Percentiles rank a stretch among this genome's conserved stretches.
These are phyloP conservation scores for Acanthochlamys bracteata DNA, from an alignment of 106 monocot species.

Conservation along the genomic window DNA sequence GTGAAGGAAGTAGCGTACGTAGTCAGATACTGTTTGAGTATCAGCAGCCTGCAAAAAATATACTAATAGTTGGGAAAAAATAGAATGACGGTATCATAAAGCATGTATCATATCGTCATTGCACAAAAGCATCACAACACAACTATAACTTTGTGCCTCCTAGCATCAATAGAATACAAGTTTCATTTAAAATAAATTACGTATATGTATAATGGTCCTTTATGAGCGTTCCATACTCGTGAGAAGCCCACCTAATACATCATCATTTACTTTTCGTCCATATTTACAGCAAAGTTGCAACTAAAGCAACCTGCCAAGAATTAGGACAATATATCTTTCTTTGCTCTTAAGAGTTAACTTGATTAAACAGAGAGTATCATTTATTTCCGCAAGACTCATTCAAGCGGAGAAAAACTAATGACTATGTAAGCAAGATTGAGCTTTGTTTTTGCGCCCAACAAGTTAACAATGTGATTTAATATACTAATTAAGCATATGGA, in stretches of 20 bases:
- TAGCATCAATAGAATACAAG: neutral
- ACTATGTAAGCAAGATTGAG: too few species aligned
- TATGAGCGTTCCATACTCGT: constrained; percentile 18
- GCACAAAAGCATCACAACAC: neutral
- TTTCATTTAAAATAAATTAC: neutral
- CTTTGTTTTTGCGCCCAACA: too few species aligned
- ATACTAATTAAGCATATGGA: too few species aligned
- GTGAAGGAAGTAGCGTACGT: constrained; percentile 14
- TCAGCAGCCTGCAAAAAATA: constrained; percentile 18
- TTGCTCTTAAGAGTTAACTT: neutral
- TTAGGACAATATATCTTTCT: constrained; percentile 18
- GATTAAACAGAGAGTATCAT: neutral
- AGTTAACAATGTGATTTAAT: too few species aligned
- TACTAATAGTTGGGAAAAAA: neutral
- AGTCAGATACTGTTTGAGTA: constrained; percentile 14
- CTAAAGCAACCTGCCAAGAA: constrained; percentile 26
- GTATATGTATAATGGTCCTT: constrained; percentile 19
- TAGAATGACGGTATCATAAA: neutral
- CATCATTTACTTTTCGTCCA: constrained; percentile 32
- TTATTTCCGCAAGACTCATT: too few species aligned
- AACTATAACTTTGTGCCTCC: too few species aligned
- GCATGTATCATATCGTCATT: neutral
- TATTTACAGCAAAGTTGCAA: constrained; percentile 27
- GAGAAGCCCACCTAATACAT: constrained; percentile 22
- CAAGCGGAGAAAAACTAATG: too few species aligned